phyloP scores from a whole-genome alignment of 169 alveolate species.

The Fabrea salina region DNA sequence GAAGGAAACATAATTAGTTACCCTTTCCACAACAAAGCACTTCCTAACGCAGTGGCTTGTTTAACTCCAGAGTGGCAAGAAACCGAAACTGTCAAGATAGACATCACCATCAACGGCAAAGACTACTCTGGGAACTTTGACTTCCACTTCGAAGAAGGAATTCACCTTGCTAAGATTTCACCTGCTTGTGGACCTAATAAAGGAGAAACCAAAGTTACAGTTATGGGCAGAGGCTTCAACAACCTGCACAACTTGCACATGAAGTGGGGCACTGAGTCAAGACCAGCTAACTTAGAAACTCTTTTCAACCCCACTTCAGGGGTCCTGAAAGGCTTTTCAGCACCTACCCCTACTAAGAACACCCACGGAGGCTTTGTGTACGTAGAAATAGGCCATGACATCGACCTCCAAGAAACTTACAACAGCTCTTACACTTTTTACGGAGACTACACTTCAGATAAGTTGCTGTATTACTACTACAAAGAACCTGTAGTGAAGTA shows the following conservation, averaged over 20 bases:
- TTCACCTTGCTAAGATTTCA: constrained; percentile 48
- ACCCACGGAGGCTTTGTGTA: constrained; percentile 80
- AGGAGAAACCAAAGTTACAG: constrained; percentile 67
- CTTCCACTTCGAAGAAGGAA: constrained; percentile 50
- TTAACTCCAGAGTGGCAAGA: constrained; percentile 63
- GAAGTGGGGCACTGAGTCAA: constrained; percentile 74
- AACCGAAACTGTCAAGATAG: constrained; percentile 49
- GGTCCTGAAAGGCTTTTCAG: constrained; percentile 14
- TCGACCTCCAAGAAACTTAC: constrained; percentile 35
- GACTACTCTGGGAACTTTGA: constrained; percentile 65
- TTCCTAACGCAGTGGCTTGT: constrained; percentile 52
- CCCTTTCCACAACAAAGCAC: constrained; percentile 42
- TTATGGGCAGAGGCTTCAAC: constrained; percentile 76
- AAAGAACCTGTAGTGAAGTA: constrained; percentile 58
- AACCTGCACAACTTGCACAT: constrained; percentile 53
- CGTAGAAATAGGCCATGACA: constrained; percentile 53
- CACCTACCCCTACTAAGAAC: constrained; percentile 22
- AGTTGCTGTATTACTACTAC: constrained; percentile 52
- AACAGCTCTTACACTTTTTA: constrained; percentile 47
- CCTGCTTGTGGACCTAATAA: constrained; percentile 74
- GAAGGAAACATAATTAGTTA: constrained; percentile 51
- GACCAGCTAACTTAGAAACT: constrained; percentile 31
- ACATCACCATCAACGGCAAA: constrained; percentile 64
- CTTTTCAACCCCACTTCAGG: background rate
- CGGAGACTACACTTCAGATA: constrained; percentile 34